A percentile compares a stretch with the other conserved stretches of the same genome.
phyloP scores from a whole-genome alignment of 2,329 filamentous ascomycete genomes.

The Sclerotinia minor region DNA sequence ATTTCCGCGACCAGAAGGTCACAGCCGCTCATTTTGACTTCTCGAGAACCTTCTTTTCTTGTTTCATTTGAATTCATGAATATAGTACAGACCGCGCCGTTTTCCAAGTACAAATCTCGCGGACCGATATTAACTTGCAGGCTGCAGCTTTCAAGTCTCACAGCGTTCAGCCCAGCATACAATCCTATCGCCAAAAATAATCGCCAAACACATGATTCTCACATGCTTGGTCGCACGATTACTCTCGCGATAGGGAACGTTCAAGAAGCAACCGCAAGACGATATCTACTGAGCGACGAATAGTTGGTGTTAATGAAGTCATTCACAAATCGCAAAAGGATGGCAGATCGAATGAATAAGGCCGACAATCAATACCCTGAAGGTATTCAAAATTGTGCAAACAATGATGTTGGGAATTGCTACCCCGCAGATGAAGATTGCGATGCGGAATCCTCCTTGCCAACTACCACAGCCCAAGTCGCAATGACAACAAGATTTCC shows the following conservation, averaged over 20 bases:
- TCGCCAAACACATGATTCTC: not conserved
- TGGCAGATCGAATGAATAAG: slow-evolving; percentile 2
- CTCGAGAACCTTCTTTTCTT: not conserved
- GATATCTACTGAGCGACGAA: not conserved
- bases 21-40: not conserved
- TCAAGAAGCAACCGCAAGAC: not conserved
- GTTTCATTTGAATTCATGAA: not conserved
- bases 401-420: not conserved
- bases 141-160: slow-evolving; percentile 13
- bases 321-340: not conserved
- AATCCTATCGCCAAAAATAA: slow-evolving; percentile 3
- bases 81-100: not conserved
- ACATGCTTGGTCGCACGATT: not conserved
- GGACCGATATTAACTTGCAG: slow-evolving; percentile 10
- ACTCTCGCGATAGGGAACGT: slow-evolving; percentile 11
- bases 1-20: not conserved
- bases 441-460: slow-evolving; percentile 9
- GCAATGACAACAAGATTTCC: slow-evolving; percentile 29
- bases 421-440: slow-evolving; percentile 12
- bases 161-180: not conserved
- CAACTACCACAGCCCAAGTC: slow-evolving; percentile 21
- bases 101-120: slow-evolving; percentile 2
- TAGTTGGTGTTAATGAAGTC: not conserved
- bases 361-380: not conserved
- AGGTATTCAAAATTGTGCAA: not conserved